phyloP scores from a whole-genome alignment of 495 filamentous ascomycete species.

The Aspergillus ellipticus region DNA sequence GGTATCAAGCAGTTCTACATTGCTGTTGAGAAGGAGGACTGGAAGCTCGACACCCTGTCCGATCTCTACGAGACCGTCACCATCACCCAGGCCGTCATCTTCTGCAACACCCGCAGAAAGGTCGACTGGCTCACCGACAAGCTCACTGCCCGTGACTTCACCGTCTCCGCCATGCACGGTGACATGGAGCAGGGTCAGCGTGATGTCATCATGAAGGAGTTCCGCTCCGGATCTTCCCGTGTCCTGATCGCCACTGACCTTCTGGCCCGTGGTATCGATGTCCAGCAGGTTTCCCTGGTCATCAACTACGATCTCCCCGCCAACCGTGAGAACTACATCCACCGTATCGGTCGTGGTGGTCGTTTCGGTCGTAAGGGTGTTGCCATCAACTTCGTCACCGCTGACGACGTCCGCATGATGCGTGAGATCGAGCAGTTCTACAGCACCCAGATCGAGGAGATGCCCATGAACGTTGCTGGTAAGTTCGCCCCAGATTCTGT shows the following conservation, averaged over 20 bases:
- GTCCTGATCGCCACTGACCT: conserved; percentile 97
- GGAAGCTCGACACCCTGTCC: conserved; percentile 98
- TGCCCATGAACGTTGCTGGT: conserved; percentile 60
- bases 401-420: conserved; percentile 98
- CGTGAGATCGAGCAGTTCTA: conserved; percentile 84
- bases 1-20: conserved; percentile 99
- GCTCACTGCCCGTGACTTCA: conserved; percentile 96
- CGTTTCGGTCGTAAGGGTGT: conserved; percentile 99
- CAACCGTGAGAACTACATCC: conserved; percentile 99
- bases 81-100: conserved; percentile 99
- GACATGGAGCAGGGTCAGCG: conserved; percentile 98
- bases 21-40: conserved; percentile 99
- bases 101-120: conserved; percentile 99
- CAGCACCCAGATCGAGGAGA: conserved; percentile 61
- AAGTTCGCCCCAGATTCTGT: conserved; percentile 12
- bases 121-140: conserved; percentile 99
- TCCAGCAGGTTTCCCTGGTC: conserved; percentile 97
- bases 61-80: conserved; percentile 99
- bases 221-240: conserved; percentile 94
- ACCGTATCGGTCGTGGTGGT: conserved; percentile 97
- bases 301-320: conserved; percentile 99
- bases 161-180: conserved; percentile 98
- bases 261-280: conserved; percentile 97
- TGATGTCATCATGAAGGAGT: conserved; percentile 99
- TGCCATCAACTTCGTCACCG: conserved; percentile 99